Evolutionary conservation across 352 stramenopile species (phyloP), one percentile per base, ranked within the genome.

Genomic region (Lagenidium giganteum): DNA sequence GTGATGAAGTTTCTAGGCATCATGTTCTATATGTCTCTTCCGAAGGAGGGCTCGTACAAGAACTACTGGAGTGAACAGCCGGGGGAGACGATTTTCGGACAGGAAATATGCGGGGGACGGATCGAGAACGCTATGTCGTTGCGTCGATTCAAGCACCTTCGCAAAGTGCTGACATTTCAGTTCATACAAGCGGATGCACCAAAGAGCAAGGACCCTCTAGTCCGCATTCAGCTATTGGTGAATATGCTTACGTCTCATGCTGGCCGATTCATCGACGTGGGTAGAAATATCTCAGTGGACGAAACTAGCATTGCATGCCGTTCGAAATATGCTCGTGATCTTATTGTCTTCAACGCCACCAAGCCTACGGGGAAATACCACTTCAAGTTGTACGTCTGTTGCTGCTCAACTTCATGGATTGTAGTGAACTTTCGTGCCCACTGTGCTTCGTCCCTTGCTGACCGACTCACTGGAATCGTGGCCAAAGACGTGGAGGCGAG

Each of bases 341-440:
- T 64, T 0, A 70, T 66, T 22, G 45, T 61, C 21, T 70, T 46
- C 29, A 70, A 66, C 20, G 32, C 47, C 2, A 47, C 44, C 29
- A 72, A 67, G 20, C 53, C 62, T 5, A 45, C 37, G 7, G 57
- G 61, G 3, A 64, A 65, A 30, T 63, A 61, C 28, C 57, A 72
- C 21, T 72, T 72, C 41, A 42, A 54, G 8, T 47, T 72, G 5
- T 67, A 65, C 40, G 51, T 56, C 34, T 28, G 51, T 4, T 67
- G 53, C 23, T 67, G 62, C 16, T 21, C 62, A 1, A 67, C 50
- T 3, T 34, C 57, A 9, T 67, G 61, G 49, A 46, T 67, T n/a
- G 36, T 47, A 8, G 23, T 71, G 7, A 60, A 38, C 28, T 71
- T 59, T 52, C 54, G 49, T 16, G 22, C 64, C 1, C 61, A 67